Evolutionary conservation across 352 stramenopile species (phyloP), one percentile per base, ranked within the genome.

Genomic region (Pythium vanterpoolii): DNA sequence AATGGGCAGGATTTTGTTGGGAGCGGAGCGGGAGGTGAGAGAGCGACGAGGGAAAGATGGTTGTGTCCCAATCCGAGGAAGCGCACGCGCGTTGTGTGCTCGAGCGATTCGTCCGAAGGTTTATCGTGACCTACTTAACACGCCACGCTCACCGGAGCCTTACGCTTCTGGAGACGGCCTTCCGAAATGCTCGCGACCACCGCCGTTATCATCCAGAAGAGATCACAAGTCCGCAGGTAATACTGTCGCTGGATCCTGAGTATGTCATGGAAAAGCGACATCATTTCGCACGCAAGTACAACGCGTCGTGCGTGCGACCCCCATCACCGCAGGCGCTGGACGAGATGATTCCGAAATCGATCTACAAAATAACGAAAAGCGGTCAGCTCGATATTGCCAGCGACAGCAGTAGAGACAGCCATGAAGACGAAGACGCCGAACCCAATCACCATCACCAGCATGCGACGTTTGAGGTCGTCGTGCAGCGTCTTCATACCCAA

Each of bases 381-480:
- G 21, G 31, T 26, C 21, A 40, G 19, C n/a, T 3, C 10, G 18
- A 28, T 18, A n/a, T 19, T 13, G n/a, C 18, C 8, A 40, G 34
- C 4, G 53, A 56, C 14, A 44, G 34, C 21, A 66, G 46, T 28
- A 49, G 46, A 21, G 70, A 60, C 36, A 61, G 43, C 24, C n/a
- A n/a, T n/a, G n/a, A n/a, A n/a, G n/a, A n/a, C n/a, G 50, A 60
- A 24, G 51, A 52, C 1, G 47, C 23, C 1, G 50, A 61, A 45
- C 60, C 28, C 1, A 30, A 47, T 24, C 30, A 45, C 16, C 45
- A 52, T 5, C 51, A 56, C 14, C 40, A 76, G 23, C 68, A 55
- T n/a, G 68, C 70, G 14, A 73, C 64, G 1, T 43, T 72, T 18
- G 70, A 78, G 28, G 56, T 56, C 3, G 70, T 81, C 26, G 68